Conservation (phyloP, 352 stramenopile species). For the Phytophthora idaei region DNA sequence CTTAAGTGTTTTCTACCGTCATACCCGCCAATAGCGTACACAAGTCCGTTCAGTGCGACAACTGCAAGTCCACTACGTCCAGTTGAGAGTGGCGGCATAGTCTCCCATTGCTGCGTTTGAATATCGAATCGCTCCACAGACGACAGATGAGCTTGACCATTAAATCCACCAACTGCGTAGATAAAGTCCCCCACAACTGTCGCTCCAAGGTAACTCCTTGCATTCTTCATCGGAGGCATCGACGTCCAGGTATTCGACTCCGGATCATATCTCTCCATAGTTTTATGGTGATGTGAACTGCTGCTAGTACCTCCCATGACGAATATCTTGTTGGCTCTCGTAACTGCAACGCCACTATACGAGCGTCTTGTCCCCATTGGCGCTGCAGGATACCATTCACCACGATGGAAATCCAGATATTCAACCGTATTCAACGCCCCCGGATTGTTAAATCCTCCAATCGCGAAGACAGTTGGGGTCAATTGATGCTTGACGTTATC, state of each 20-base stretch:
- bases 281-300: conserved; percentile 57
- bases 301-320: conserved; percentile 68
- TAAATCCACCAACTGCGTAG: conserved; percentile 75
- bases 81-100: conserved; percentile 51
- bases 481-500: conserved; percentile 18
- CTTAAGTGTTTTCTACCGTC: conserved; percentile 69
- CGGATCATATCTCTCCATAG: conserved; percentile 62
- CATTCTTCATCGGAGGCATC: conserved; percentile 61
- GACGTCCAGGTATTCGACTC: conserved; percentile 55
- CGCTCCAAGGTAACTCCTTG: conserved; percentile 68
- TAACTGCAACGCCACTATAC: conserved; percentile 65
- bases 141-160: conserved; percentile 60
- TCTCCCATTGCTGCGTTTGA: conserved; percentile 52
- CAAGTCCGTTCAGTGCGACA: conserved; percentile 45
- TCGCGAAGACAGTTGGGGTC: conserved; percentile 67
- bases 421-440: conserved; percentile 62
- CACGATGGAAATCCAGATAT: conserved; percentile 68
- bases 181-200: conserved; percentile 52
- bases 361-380: conserved; percentile 63
- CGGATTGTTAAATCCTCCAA: conserved; percentile 73
- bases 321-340: conserved; percentile 52
- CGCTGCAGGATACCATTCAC: conserved; percentile 59
- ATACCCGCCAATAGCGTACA: conserved; percentile 77
- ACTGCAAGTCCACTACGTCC: conserved; percentile 67
- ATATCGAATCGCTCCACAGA: conserved; percentile 67